Percentiles rank a stretch among this genome's conserved stretches.
These are phyloP conservation scores for Schwanniomyces sp. DNA, from an alignment of 805 yeast species.

Conservation along the genomic window DNA sequence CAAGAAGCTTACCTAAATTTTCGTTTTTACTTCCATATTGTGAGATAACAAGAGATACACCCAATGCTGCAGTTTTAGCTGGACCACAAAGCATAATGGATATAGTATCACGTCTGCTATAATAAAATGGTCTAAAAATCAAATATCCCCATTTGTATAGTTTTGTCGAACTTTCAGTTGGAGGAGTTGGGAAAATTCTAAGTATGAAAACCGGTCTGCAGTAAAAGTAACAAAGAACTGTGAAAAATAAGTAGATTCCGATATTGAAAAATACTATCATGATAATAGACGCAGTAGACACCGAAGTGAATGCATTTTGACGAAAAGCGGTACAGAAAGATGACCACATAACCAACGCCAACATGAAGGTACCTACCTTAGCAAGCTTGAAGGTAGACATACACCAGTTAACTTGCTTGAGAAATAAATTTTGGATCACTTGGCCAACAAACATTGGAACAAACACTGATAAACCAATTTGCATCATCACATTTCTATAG, in stretches of 20 bases:
- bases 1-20: conserved; percentile 68
- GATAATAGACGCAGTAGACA: conserved; percentile 66
- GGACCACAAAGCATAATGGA: conserved; percentile 86
- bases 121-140: conserved; percentile 64
- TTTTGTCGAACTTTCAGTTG: conserved; percentile 44
- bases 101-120: conserved; percentile 69
- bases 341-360: conserved; percentile 71
- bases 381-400: conserved; percentile 56
- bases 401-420: conserved; percentile 62
- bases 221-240: conserved; percentile 55
- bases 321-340: conserved; percentile 87
- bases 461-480: conserved; percentile 79
- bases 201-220: conserved; percentile 61
- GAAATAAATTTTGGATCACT: conserved; percentile 67
- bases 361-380: conserved; percentile 79
- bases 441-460: conserved; percentile 90
- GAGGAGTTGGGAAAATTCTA: conserved; percentile 43
- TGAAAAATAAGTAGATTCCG: conserved; percentile 77
- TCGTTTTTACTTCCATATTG: conserved; percentile 71
- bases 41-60: conserved; percentile 78
- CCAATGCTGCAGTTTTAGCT: conserved; percentile 91
- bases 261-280: conserved; percentile 81
- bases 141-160: conserved; percentile 47
- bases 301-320: conserved; percentile 73
- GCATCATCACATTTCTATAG: conserved; percentile 80